These are phyloP conservation scores for Pythium scleroteichum DNA, from an alignment of 352 stramenopile species.

Conservation along the genomic window DNA sequence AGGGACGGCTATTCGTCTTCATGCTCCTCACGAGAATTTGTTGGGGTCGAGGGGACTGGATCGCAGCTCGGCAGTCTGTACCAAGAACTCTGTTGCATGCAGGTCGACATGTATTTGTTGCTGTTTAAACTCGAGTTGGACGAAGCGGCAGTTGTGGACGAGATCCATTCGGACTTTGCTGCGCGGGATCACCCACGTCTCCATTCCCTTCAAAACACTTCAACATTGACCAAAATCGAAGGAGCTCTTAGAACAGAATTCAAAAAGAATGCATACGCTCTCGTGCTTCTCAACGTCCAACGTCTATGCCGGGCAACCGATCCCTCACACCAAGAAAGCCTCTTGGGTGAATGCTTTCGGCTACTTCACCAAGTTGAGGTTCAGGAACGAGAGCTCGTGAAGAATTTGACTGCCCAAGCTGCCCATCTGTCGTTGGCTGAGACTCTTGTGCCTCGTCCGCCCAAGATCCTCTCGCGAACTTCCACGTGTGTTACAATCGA, in stretches of 20 bases:
- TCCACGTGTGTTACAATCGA: constrained; percentile 54
- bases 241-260: constrained; percentile 44
- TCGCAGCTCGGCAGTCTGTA: constrained; percentile 49
- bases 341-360: constrained; percentile 46
- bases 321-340: constrained; percentile 20
- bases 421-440: background rate
- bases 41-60: constrained; percentile 55
- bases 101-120: constrained; percentile 52
- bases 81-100: constrained; percentile 61
- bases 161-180: background rate
- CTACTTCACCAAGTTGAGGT: constrained; percentile 38
- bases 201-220: background rate
- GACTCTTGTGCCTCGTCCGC: constrained; percentile 34
- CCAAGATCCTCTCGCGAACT: constrained; percentile 52
- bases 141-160: constrained; percentile 35
- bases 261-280: constrained; percentile 53
- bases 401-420: background rate
- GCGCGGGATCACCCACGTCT: background rate
- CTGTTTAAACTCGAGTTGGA: constrained; percentile 64
- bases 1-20: constrained; percentile 1
- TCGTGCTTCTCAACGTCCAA: constrained; percentile 47
- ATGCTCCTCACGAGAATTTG: constrained; percentile 23
- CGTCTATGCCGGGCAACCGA: constrained; percentile 27
- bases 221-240: constrained; percentile 26
- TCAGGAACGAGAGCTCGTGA: constrained; percentile 48